These are phyloP conservation scores for Penicillium paxilli DNA, from an alignment of 495 filamentous ascomycete genomes.

Conservation along the genomic window DNA sequence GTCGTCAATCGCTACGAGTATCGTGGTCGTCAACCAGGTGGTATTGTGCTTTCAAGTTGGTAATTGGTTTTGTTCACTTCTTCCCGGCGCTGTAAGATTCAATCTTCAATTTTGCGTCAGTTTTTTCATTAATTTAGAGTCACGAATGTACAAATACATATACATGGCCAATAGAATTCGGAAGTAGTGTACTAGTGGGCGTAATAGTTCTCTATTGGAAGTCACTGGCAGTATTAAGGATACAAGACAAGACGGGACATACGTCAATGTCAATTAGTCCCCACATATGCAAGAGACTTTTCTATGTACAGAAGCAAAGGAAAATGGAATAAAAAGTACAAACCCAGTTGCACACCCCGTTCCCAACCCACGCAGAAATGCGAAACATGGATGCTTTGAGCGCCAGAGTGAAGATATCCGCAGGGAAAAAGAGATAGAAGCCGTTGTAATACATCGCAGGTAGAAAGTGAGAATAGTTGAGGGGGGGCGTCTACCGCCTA, in stretches of 20 bases:
- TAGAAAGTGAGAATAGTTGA: constrained; percentile 27
- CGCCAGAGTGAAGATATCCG: constrained; percentile 52
- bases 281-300: constrained; percentile 41
- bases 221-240: constrained; percentile 36
- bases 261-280: constrained; percentile 32
- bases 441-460: constrained; percentile 47
- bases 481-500: constrained; percentile 26
- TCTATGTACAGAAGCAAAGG: constrained; percentile 49
- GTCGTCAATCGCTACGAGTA: too few species aligned
- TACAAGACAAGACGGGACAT: constrained; percentile 28
- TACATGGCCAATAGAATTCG: constrained; percentile 1
- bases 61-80: neutral
- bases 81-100: neutral
- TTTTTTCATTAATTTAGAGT: neutral
- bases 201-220: constrained; percentile 30
- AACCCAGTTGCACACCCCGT: constrained; percentile 49
- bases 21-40: too few species aligned
- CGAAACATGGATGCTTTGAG: constrained; percentile 46
- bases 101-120: neutral
- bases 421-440: constrained; percentile 29
- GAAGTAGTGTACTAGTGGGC: neutral
- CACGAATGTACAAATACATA: neutral
- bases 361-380: constrained; percentile 48
- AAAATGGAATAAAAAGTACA: constrained; percentile 36
- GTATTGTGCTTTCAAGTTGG: too few species aligned